Conservation (phyloP, 2,329 filamentous ascomycete species). For the Microcyclospora tardicrescens region DNA sequence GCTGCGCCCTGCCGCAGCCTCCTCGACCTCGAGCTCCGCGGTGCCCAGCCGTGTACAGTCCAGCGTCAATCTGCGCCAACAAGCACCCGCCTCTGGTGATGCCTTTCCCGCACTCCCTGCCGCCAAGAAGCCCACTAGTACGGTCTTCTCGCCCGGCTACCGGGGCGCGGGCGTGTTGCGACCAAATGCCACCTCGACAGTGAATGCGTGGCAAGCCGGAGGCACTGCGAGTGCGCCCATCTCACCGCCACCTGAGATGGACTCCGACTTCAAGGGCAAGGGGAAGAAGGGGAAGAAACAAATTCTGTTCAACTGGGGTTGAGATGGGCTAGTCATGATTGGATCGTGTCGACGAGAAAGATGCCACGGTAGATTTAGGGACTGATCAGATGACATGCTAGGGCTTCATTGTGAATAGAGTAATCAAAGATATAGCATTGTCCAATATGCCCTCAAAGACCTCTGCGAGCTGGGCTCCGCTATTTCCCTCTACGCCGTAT, state of each 20-base stretch:
- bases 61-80: conserved; percentile 14
- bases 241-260: conserved; percentile 11
- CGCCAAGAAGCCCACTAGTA: conserved; percentile 55
- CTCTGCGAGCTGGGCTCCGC: no score
- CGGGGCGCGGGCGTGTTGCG: conserved; percentile 32
- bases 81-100: conserved; percentile 29
- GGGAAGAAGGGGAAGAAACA: conserved; percentile 39
- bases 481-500: no score
- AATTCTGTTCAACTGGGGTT: conserved; percentile 39
- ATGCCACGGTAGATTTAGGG: no score
- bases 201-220: conserved; percentile 28
- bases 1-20: conserved; percentile 14
- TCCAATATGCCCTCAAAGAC: no score
- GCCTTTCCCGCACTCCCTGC: conserved; percentile 73
- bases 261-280: conserved; percentile 28
- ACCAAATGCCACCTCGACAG: conserved; percentile 26
- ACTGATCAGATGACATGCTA: no score
- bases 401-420: no score
- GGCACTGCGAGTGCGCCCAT: conserved; percentile 12
- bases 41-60: conserved; percentile 25
- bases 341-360: no score
- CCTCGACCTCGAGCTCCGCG: conserved; percentile 18
- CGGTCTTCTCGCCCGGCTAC: conserved; percentile 39
- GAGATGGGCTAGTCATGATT: conserved; percentile 1
- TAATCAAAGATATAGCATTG: no score